phyloP scores from a whole-genome alignment of 2,329 filamentous ascomycete species.

The Pseudogymnoascus sp. region DNA sequence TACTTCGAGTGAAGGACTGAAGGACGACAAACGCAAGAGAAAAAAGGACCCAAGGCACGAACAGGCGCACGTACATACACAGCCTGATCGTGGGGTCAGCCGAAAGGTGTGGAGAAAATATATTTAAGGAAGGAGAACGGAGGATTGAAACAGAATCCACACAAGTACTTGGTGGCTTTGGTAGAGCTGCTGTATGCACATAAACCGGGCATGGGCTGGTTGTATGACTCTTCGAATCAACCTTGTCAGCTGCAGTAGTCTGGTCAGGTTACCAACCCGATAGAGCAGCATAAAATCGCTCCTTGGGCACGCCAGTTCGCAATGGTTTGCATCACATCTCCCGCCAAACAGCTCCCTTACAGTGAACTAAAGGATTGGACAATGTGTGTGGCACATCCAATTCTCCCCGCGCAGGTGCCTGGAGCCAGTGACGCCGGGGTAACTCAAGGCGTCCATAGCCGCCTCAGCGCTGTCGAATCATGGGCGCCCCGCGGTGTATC shows the following conservation, averaged over 20 bases:
- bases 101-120: slow-evolving; percentile 2
- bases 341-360: neutral
- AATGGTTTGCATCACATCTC: neutral
- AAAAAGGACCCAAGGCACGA: neutral
- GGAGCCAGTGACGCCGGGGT: neutral
- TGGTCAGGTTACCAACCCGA: neutral
- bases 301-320: neutral
- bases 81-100: slow-evolving; percentile 3
- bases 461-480: slow-evolving; percentile 7
- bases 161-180: neutral
- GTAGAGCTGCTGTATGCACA: neutral
- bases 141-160: neutral
- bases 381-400: slow-evolving; percentile 2
- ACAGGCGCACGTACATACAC: slow-evolving; percentile 2
- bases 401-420: neutral
- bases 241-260: slow-evolving; percentile 6
- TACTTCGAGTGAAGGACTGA: neutral
- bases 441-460: neutral
- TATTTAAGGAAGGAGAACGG: slow-evolving; percentile 7
- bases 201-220: neutral
- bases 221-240: slow-evolving; percentile 1
- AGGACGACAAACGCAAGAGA: neutral
- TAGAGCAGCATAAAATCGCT: neutral
- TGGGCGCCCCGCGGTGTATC: neutral
- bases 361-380: neutral